Percentiles rank a stretch among this genome's conserved stretches.
Conservation (phyloP, 2,329 filamentous ascomycete species). For the Sodiomyces alkalinus region DNA sequence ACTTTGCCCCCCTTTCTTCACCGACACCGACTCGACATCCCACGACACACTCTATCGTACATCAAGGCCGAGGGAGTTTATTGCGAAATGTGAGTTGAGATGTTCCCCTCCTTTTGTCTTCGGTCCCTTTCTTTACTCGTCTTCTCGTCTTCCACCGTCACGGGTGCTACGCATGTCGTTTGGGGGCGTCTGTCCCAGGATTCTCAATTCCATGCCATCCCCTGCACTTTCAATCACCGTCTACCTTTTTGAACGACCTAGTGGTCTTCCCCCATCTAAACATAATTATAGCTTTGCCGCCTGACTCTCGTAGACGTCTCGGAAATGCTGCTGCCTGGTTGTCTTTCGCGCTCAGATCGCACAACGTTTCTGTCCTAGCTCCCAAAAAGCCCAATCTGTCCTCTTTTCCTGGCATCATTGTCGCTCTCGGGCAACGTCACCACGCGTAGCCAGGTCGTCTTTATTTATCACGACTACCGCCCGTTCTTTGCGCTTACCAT, state of each 20-base stretch:
- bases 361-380: too few species aligned
- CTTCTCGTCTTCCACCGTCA: background rate
- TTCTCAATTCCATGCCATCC: background rate
- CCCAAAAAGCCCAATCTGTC: too few species aligned
- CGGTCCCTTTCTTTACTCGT: background rate
- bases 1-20: constrained; percentile 2
- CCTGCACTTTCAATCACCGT: background rate
- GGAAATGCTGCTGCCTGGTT: too few species aligned
- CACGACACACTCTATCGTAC: constrained; percentile 2
- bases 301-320: too few species aligned
- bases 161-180: background rate
- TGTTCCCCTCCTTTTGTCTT: background rate
- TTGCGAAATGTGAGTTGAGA: constrained; percentile 3
- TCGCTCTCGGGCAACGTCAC: too few species aligned
- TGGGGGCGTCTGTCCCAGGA: background rate
- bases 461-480: too few species aligned
- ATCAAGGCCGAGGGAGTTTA: background rate
- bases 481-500: constrained; percentile 5
- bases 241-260: background rate
- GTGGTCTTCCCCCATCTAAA: background rate
- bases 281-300: too few species aligned
- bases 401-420: too few species aligned
- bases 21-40: constrained; percentile 3
- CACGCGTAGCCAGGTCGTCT: too few species aligned
- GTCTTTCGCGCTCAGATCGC: too few species aligned